Evolutionary conservation across 371 early-diverging fungal species (phyloP).

Genomic region (Mortierella polycephala): DNA sequence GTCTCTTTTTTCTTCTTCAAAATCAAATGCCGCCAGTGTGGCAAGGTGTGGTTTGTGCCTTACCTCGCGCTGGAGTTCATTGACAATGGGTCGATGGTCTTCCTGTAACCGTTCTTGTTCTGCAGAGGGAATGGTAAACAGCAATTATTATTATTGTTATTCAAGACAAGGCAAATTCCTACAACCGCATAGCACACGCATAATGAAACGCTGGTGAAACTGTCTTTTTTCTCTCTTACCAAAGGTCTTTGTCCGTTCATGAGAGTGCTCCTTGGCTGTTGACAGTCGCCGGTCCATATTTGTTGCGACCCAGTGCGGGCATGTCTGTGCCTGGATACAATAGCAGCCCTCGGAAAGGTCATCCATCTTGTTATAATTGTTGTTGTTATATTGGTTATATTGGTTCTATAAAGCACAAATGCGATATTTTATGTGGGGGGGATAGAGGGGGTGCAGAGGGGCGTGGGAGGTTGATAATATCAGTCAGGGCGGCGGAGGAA

Average conservation of each 20-base stretch:
- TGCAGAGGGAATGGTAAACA: slow-evolving; percentile 1
- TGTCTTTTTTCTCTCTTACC: slow-evolving; percentile 18
- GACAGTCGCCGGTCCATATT: slow-evolving; percentile 43
- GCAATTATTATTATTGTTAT: background rate
- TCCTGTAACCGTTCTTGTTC: slow-evolving; percentile 41
- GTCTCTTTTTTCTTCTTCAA: background rate
- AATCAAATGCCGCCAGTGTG: no score
- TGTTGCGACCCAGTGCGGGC: slow-evolving; percentile 49
- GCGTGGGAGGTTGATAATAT: background rate
- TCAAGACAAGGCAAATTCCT: background rate
- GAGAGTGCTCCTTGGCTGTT: slow-evolving; percentile 33
- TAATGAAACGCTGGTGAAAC: background rate
- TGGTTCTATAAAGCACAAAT: background rate
- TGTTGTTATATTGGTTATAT: no score
- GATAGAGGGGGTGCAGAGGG: background rate
- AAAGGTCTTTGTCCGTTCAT: slow-evolving; percentile 40
- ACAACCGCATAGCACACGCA: background rate
- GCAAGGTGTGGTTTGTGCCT: background rate
- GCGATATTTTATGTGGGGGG: background rate
- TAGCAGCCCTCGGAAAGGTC: slow-evolving; percentile 51
- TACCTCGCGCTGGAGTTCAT: slow-evolving; percentile 54
- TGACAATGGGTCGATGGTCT: slow-evolving; percentile 49
- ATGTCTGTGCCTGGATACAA: slow-evolving; percentile 43
- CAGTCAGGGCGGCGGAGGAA: background rate
- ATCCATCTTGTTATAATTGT: slow-evolving; percentile 13